Evolutionary conservation across 78 protist genomes (phyloP).

Genomic region (Dictyostelium firmibasis): DNA sequence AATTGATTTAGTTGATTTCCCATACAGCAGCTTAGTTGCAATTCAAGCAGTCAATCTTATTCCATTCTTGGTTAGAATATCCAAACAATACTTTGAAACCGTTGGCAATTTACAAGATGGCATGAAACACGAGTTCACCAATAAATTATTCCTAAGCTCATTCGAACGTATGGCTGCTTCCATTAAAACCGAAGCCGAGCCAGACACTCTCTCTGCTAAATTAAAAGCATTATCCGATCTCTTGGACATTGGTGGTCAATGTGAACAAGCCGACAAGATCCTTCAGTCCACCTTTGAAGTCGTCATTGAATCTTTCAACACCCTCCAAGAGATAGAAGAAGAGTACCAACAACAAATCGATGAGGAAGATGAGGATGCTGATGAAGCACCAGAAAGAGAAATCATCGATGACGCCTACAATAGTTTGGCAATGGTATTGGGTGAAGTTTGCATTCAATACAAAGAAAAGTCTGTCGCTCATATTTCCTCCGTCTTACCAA

Average conservation of each 20-base stretch:
- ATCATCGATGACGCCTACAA: conserved; percentile 46
- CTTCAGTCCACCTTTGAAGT: not conserved
- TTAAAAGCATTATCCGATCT: not conserved
- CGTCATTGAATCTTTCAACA: not conserved
- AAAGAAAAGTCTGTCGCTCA: not conserved
- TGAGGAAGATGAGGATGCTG: conserved; percentile 59
- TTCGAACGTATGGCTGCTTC: not conserved
- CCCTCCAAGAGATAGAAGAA: not conserved
- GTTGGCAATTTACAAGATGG: not conserved
- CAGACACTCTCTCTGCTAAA: not conserved
- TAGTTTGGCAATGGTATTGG: conserved; percentile 4
- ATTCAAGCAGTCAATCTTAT: conserved; percentile 8
- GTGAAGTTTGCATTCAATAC: conserved; percentile 27
- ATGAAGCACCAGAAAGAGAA: not conserved
- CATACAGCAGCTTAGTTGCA: conserved; percentile 68
- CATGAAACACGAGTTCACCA: not conserved
- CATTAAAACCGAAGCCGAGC: not conserved
- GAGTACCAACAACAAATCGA: not conserved
- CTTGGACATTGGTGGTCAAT: not conserved
- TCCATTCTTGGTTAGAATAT: conserved; percentile 24
- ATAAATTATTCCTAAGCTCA: not conserved
- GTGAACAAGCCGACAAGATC: not conserved
- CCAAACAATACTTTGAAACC: not conserved
- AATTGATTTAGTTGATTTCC: conserved; percentile 72
- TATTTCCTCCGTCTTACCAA: not conserved